Evolutionary conservation across 305 asterid species (phyloP), one percentile per base, ranked within the genome.

Genomic region (Withania somnifera): DNA sequence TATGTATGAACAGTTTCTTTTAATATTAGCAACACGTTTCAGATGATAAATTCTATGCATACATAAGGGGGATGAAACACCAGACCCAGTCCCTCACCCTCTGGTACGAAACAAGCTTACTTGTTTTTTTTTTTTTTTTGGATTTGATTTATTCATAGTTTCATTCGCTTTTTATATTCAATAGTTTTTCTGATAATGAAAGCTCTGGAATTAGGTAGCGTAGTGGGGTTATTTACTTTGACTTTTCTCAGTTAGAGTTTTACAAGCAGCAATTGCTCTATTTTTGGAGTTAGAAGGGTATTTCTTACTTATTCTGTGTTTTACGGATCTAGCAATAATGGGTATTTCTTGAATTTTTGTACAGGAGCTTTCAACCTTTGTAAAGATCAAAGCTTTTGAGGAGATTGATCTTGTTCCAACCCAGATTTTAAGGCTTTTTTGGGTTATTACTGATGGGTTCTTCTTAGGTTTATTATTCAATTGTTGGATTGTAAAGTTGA

Each of bases 261-360:
- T 73, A 19, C 40, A 38, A 47, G 54, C 14, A 58, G 75, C 28
- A 79, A 26, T 47, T 57, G 64, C 58, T 57, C 78, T 34, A 78
- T 63, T 28, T 83, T 14, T 30, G 40, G 81, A 45, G 80, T 28
- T 77, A 13, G 36, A 57, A 57, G 11, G 34, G 14, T 68, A 36
- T 22, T 52, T 26, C 11, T 68, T 10, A 84, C 79, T 34, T 3
- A 17, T 19, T 83, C 9, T 53, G 73, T 83, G 83, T 63, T 85
- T 78, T 80, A 45, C 57, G 92, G 92, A 93, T 92, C 92, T 90
- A 84, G 87, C n/a, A 81, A 84, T 86, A 84, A 84, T 91, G 88
- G 54, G 82, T 77, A 15, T 50, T 85, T 88, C 77, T 81, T 88
- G 67, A 86, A 84, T 89, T 83, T 88, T 86, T 81, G 53, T 86